Evolutionary conservation across 176 grass and related monocot genomes (phyloP), one percentile per base, ranked within the genome.

Genomic region (Lolium perenne): DNA sequence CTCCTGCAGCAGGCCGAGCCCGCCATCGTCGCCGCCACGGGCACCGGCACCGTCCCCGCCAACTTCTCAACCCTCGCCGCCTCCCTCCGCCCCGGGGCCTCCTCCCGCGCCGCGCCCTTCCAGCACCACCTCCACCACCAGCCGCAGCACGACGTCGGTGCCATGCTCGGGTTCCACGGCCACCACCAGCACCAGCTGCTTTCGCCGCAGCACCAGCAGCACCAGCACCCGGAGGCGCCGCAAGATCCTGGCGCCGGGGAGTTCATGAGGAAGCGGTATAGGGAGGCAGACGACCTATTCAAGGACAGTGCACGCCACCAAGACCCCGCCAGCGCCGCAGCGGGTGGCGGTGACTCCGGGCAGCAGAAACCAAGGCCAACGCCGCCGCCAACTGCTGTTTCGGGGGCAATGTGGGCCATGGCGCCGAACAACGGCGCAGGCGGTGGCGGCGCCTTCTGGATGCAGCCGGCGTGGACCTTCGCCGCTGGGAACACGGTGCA

Each of bases 1-100:
- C 82, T 99, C 2, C 90, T 99, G 58, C 94, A 97, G 88, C 97
- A 97, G 86, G 97, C 97, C 2, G 97, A 99, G 60, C 94, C 97
- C 0, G 94, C 97, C 54, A 99, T 99, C 76, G 90, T 99, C n/a
- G 94, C 97, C 10, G 90, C 97, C 6, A 99, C 97, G 0, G 97
- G 97, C 1, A 97, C 94, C 1, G 97, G 97, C 6, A 99, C 97
- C 65, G 92, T 97, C 82, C 97, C 97, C 2, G 94, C 94, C 38
- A 97, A 97, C 83, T 92, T 99, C 87, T 93, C 97, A 47, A 85
- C 97, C 4, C 90, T 99, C 46, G 89, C 93, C 55, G 95, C 92
- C 68, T 94, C 97, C 38, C 89, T 96, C 50, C 87, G 94, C 82
- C 94, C 91, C 10, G 86, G 82, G 8, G 78, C 81, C 11, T 87